Conservation (phyloP, 1,139 yeast species). For the Suhomyces kunorum region DNA sequence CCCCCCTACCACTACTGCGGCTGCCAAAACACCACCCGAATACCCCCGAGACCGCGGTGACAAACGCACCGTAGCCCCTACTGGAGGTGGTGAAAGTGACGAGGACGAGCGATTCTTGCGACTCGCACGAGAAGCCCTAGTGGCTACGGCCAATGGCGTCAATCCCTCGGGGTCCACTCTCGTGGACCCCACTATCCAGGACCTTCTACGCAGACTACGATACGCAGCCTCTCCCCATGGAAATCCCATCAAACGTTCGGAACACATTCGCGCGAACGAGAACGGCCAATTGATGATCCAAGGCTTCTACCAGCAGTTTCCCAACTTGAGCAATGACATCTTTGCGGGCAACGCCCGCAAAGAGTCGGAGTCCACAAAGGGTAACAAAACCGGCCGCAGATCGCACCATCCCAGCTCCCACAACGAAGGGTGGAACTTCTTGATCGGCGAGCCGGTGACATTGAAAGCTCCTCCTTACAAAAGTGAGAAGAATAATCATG, state of each 20-base stretch:
- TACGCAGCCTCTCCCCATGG: slow-evolving; percentile 57
- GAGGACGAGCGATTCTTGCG: slow-evolving; percentile 46
- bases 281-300: slow-evolving; percentile 49
- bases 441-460: slow-evolving; percentile 31
- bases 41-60: slow-evolving; percentile 2
- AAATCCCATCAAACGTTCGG: slow-evolving; percentile 43
- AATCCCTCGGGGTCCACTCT: slow-evolving; percentile 21
- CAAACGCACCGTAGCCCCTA: no score
- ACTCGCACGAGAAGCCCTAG: slow-evolving; percentile 48
- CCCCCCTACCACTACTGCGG: slow-evolving; percentile 1
- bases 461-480: slow-evolving; percentile 14
- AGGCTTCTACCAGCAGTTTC: slow-evolving; percentile 44
- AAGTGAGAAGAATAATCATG: slow-evolving; percentile 8
- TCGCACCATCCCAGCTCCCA: slow-evolving; percentile 21
- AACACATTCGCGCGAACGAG: slow-evolving; percentile 39
- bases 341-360: slow-evolving; percentile 23
- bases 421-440: slow-evolving; percentile 40
- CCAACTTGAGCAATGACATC: slow-evolving; percentile 46
- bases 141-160: slow-evolving; percentile 44
- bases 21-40: background rate
- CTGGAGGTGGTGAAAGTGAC: no score
- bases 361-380: slow-evolving; percentile 3
- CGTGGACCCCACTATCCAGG: slow-evolving; percentile 58
- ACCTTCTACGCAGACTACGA: slow-evolving; percentile 50
- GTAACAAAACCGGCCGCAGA: slow-evolving; percentile 8